Evolutionary conservation across 1,139 yeast species (phyloP), one percentile per base, ranked within the genome.

Genomic region (Blastobotrys buckinghamii): DNA sequence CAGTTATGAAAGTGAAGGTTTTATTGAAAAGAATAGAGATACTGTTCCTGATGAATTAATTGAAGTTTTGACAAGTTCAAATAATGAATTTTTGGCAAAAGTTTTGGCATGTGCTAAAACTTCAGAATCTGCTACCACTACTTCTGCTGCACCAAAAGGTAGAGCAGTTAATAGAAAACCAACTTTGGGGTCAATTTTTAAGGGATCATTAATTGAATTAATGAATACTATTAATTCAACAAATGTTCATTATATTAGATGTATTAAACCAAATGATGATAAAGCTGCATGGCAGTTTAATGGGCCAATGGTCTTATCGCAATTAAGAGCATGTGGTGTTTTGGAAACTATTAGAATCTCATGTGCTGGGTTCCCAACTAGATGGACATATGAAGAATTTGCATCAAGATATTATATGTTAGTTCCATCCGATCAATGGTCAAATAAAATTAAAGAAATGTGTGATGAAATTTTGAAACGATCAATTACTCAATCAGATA

Each of bases 301-400:
- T 63, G 89, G 96, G 30, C 77, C 90, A 48, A 89, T 92, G 97
- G 98, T 92, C 42, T 75, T 92, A 55, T 84, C 95, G 7, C 98
- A 92, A 68, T 76, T 92, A 57, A 81, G 98, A 63, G 98, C 98
- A 15, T 92, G 98, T 75, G 98, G 98, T 81, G 98, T 92, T 45
- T 75, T 92, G 59, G 98, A 94, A 68, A 92, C 98, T 1, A 92
- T 92, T 63, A 76, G 96, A 60, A 92, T 92, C 47, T 90, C 97
- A 9, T 90, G 97, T 70, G 97, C 96, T 45, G 98, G 98, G 35
- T 92, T 89, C 76, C 98, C 98, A 30, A 84, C 97, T 0, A 77
- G 97, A 64, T 89, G 97, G 94, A 79, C 96, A 1, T 92, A 88
- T 64, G 90, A 84, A 49, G 98, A 92, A 64, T 92, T 92, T 72